phyloP scores from a whole-genome alignment of 2,329 filamentous ascomycete species.

The Gremmenia infestans region DNA sequence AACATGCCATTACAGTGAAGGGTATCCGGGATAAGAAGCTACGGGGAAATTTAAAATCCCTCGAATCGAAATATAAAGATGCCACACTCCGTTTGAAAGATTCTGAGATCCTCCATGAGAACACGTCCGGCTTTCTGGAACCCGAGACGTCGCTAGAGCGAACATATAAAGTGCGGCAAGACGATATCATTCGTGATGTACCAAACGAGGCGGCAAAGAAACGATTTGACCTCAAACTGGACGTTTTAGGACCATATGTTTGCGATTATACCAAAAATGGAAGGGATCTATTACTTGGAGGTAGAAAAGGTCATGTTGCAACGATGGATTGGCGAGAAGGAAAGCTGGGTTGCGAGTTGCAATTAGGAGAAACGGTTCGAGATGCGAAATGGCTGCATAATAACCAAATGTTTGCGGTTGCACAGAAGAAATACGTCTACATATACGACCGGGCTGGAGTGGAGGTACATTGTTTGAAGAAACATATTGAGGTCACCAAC shows the following conservation, averaged over 20 bases:
- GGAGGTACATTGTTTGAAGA: constrained; percentile 85
- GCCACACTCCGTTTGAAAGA: constrained; percentile 84
- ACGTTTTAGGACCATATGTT: constrained; percentile 78
- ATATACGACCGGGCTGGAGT: constrained; percentile 92
- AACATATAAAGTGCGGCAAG: constrained; percentile 88
- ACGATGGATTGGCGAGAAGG: constrained; percentile 95
- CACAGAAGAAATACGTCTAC: constrained; percentile 94
- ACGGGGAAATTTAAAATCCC: constrained; percentile 67
- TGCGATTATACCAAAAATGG: constrained; percentile 90
- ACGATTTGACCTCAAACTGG: constrained; percentile 81
- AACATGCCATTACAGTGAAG: constrained; percentile 55
- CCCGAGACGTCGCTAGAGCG: constrained; percentile 82
- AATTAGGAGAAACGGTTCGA: constrained; percentile 83
- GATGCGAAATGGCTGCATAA: constrained; percentile 93
- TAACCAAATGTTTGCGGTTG: constrained; percentile 89
- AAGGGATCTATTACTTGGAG: constrained; percentile 75
- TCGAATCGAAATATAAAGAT: constrained; percentile 79
- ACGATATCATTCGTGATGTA: constrained; percentile 72
- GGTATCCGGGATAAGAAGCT: constrained; percentile 85
- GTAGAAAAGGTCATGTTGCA: constrained; percentile 89
- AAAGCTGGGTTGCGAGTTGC: constrained; percentile 84
- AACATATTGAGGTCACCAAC: constrained; percentile 84
- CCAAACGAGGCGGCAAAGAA: constrained; percentile 85
- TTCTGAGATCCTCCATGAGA: constrained; percentile 89
- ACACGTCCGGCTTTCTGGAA: constrained; percentile 79